Base-by-base conservation (phyloP, 1,139 yeast genomes). In the Kodamaea derodonti region DNA sequence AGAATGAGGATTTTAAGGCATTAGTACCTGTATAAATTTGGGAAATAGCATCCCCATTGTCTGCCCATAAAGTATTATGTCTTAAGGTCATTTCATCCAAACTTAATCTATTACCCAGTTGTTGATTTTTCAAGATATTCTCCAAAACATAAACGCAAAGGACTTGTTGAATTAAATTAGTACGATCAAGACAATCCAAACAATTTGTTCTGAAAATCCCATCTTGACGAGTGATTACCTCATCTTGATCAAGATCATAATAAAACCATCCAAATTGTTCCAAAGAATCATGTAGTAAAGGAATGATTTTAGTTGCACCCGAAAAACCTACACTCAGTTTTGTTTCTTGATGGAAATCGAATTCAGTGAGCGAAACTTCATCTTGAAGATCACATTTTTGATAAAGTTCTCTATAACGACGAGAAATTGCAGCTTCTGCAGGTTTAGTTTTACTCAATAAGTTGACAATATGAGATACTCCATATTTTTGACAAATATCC, bases 1-100 rank as follows among this genome's bases (percentile, higher is more conserved):
- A 84, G 54, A 84, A 92, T 4, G 96, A 86, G 0, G 97, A 86
- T 56, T 94, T 94, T 33, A 94, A 67, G 0, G 98, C 98, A 54
- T 92, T 90, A 0, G 98, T 94, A 5, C 98, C 98, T 0, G 98
- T 92, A 55, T 94, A 94, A 20, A 92, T 92, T 56, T 88, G 97
- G 1, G 97, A 88, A 8, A 94, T 77, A 41, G 94, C 96, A 59
- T 94, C 98, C 31, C 98, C 99, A 56, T 92, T 90, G 58, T 94
- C 97, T 0, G 98, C 99, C 98, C 98, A 94, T 15, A 92, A 62
- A 3, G 82, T 69, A 48, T 88, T 85, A 52, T 90, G 97, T 40
- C 75, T 79, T 27, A 61, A 55, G 54, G 80, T 70, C 29, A 85
- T 60, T 14, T 80, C 92, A 8, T 57, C 66, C 8, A 48, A 36